Conservation (phyloP, 441 rosid genomes). For the Isatis lusitanica region DNA sequence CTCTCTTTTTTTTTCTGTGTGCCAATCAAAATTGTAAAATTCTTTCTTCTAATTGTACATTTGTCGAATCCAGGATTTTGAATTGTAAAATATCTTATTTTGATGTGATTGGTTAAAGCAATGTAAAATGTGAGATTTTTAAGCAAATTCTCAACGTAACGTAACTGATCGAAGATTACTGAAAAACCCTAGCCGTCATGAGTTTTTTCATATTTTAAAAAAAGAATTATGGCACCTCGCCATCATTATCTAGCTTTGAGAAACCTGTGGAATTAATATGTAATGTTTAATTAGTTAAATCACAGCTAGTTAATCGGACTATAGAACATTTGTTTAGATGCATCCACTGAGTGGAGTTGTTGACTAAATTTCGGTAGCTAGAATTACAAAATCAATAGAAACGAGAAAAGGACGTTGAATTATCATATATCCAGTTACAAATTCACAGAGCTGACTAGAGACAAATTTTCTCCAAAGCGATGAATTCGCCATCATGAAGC, state of each 20-base stretch:
- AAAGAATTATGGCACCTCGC: background rate
- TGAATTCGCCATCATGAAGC: background rate
- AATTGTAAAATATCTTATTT: background rate
- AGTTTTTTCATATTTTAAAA: background rate
- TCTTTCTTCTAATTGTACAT: background rate
- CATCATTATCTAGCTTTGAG: background rate
- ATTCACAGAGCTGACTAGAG: background rate
- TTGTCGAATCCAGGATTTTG: background rate
- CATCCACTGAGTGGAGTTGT: background rate
- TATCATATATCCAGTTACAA: background rate
- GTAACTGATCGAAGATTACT: background rate
- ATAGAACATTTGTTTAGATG: background rate
- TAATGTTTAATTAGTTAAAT: background rate
- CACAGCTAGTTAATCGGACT: background rate
- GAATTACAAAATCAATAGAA: background rate
- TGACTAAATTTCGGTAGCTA: background rate
- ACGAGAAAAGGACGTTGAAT: background rate
- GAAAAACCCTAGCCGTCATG: conserved; percentile 2
- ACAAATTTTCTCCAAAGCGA: background rate
- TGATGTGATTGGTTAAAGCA: background rate
- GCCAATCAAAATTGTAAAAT: background rate
- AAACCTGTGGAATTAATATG: background rate
- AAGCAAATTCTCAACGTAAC: background rate
- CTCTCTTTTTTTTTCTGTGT: background rate
- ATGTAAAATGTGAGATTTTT: background rate